Evolutionary conservation across 306 rosid genomes (phyloP), one percentile per base, ranked within the genome.

Genomic region (Quercus glauca): DNA sequence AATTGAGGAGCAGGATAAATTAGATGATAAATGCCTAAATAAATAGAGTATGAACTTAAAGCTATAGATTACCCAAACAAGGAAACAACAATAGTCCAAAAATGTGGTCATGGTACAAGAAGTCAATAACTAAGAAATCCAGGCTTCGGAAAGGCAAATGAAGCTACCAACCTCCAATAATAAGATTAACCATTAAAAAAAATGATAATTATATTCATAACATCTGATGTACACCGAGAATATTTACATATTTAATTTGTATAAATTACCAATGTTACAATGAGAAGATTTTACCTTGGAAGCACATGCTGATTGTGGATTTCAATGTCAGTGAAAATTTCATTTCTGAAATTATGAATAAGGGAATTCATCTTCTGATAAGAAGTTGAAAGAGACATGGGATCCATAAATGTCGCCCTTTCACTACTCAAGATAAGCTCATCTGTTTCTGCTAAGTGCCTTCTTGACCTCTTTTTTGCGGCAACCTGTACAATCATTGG

Each of bases 341-440:
- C 86, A 59, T 82, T 85, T 55, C 84, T 73, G 19, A 82, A 35
- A 60, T 41, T 76, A 21, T 17, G 13, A 70, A 72, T 53, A 45
- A 85, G 73, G 79, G 80, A 81, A 53, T 55, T 85, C 80, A 85
- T 79, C 67, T 52, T 85, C 76, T 58, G 74, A 68, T 79, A 85
- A 75, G 71, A 57, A 49, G 49, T 55, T 9, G 68, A 53, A 25
- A 80, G 21, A 29, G 52, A 55, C 67, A 55, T 11, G 12, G 37
- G 51, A 80, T 85, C 86, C 55, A 18, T 67, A n/a, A 69, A 55
- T 14, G 55, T 71, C 8, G 58, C 76, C 45, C 26, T 71, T 55
- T 73, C 61, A 17, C 52, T 72, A 75, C 49, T 56, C 73, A 29
- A 18, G n/a, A 64, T 55, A 19, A 78, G 20, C n/a, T 71, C 81